A percentile compares a stretch with the other conserved stretches of the same genome.
These are phyloP conservation scores for Colletotrichum sp. DNA, from an alignment of 2,329 filamentous ascomycete genomes.

Conservation along the genomic window DNA sequence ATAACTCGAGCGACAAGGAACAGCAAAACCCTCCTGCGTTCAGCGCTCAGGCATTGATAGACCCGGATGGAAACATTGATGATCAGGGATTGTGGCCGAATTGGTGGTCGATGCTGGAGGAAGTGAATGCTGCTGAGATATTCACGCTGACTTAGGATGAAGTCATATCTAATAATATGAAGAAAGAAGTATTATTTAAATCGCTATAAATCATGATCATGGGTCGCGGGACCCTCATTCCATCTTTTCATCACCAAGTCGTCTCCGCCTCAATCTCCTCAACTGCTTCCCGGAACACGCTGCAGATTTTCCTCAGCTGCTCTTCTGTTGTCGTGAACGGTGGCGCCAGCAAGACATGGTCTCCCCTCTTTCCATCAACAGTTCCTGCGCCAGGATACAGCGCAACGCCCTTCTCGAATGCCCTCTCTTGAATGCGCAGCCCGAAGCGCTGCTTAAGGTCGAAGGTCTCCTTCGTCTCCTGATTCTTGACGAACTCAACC, in stretches of 20 bases:
- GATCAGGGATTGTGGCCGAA: conserved; percentile 22
- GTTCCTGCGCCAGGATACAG: conserved; percentile 64
- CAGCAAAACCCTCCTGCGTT: background rate
- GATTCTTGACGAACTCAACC: conserved; percentile 50
- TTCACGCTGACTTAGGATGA: background rate
- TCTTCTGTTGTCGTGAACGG: conserved; percentile 64
- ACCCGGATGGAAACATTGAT: conserved; percentile 1
- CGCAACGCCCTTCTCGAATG: conserved; percentile 27
- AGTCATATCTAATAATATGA: background rate
- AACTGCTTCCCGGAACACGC: conserved; percentile 2
- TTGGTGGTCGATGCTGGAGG: conserved; percentile 22
- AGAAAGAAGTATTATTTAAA: background rate
- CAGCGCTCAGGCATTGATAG: background rate
- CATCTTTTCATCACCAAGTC: background rate
- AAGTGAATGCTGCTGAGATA: conserved; percentile 11
- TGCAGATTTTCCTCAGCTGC: background rate
- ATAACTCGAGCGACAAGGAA: background rate
- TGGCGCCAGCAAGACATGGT: conserved; percentile 74
- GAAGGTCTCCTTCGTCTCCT: conserved; percentile 40
- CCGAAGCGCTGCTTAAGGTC: conserved; percentile 29
- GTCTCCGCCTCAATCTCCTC: conserved; percentile 13
- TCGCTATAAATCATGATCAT: background rate
- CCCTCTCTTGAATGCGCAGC: conserved; percentile 29
- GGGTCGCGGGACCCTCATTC: background rate
- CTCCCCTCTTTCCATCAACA: conserved; percentile 64